A percentile compares a stretch with the other conserved stretches of the same genome.
Conservation (phyloP, 2,329 filamentous ascomycete species). For the Drechmeria coniospora region DNA sequence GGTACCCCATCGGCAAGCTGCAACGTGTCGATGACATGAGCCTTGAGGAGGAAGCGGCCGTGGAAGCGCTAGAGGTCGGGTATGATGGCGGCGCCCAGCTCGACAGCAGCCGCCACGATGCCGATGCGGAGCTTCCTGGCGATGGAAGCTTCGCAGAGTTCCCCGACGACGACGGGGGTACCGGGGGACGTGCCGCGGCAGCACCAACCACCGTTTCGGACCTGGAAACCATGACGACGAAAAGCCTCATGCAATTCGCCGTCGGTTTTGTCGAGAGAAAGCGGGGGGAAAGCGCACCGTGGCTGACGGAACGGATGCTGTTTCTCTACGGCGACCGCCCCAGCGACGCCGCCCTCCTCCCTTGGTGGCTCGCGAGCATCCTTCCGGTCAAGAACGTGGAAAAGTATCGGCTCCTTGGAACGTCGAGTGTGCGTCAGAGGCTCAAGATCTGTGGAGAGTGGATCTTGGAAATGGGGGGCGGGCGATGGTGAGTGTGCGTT, state of each 20-base stretch:
- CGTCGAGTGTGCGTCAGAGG: slow-evolving; percentile 62
- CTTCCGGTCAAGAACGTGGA: slow-evolving; percentile 63
- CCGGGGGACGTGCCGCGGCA: too few relatives aligned
- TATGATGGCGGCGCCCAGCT: slow-evolving; percentile 2
- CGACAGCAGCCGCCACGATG: neutral
- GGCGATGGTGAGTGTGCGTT: slow-evolving; percentile 48
- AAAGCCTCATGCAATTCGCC: slow-evolving; percentile 49
- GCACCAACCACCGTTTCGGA: too few relatives aligned
- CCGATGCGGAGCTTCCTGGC: neutral
- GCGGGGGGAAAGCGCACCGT: slow-evolving; percentile 51
- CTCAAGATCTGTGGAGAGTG: slow-evolving; percentile 71
- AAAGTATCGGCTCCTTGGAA: slow-evolving; percentile 61
- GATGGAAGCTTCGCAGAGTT: too few relatives aligned
- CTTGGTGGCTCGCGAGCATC: slow-evolving; percentile 82
- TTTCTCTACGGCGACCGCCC: slow-evolving; percentile 65
- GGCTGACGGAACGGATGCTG: slow-evolving; percentile 59
- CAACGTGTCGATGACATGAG: slow-evolving; percentile 72
- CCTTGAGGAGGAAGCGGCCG: slow-evolving; percentile 60
- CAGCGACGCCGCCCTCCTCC: slow-evolving; percentile 59
- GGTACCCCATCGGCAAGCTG: slow-evolving; percentile 61
- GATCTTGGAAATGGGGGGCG: slow-evolving; percentile 57
- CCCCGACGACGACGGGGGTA: too few relatives aligned
- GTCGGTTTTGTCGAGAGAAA: slow-evolving; percentile 55
- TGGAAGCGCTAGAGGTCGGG: slow-evolving; percentile 50
- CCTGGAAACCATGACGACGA: slow-evolving; percentile 45